phyloP scores from a whole-genome alignment of 306 rosid species.

The Fagus crenata region DNA sequence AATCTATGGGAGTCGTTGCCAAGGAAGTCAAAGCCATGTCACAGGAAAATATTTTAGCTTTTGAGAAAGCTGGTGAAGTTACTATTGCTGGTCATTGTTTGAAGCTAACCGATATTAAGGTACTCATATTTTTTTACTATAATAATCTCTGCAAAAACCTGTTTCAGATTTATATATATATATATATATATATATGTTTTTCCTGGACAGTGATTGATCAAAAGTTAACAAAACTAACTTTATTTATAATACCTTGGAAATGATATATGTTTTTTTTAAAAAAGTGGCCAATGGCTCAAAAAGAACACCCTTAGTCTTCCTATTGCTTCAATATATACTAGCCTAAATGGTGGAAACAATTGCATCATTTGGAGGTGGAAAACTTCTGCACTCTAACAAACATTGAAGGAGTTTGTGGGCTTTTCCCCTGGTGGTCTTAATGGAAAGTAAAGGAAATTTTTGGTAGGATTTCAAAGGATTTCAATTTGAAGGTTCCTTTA shows the following conservation, averaged over 20 bases:
- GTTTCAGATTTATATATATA: not conserved
- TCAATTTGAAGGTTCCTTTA: not conserved
- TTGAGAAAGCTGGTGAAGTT: conserved; percentile 80
- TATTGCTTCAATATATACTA: not conserved
- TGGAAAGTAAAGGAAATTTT: not conserved
- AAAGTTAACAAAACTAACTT: not conserved
- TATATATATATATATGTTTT: not conserved
- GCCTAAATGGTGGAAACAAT: not conserved
- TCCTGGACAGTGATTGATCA: not conserved
- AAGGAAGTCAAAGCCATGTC: conserved; percentile 84
- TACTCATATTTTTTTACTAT: conserved; percentile 29
- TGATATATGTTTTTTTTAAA: not conserved
- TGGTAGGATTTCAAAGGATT: not conserved
- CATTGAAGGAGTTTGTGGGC: not conserved
- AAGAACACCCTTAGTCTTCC: not conserved
- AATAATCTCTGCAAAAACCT: not conserved
- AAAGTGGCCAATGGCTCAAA: not conserved
- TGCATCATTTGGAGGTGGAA: not conserved
- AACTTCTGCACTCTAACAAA: not conserved
- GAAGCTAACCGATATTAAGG: conserved; percentile 85
- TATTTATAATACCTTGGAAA: not conserved
- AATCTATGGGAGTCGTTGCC: conserved; percentile 81
- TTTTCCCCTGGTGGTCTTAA: not conserved
- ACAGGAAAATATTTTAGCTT: conserved; percentile 80
- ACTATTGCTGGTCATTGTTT: conserved; percentile 68